These are phyloP conservation scores for Phylloporus rhodoxanthus DNA, from an alignment of 768 basidiomycete genomes.

Conservation along the genomic window DNA sequence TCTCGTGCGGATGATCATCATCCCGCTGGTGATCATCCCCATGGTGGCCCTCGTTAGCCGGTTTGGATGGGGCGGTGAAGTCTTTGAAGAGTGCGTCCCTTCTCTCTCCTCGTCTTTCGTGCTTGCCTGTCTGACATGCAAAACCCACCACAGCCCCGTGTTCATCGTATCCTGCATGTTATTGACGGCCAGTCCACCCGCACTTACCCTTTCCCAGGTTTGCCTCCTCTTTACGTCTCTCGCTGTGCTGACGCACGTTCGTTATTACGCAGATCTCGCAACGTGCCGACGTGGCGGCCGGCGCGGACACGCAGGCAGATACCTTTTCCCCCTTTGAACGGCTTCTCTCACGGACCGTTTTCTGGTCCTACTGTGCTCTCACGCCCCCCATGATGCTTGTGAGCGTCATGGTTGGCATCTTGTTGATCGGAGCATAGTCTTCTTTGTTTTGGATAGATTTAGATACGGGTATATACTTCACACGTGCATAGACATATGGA, in stretches of 20 bases:
- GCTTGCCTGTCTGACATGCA: background rate
- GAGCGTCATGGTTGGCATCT: conserved; percentile 70
- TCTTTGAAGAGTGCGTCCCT: conserved; percentile 62
- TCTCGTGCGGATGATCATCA: conserved; percentile 80
- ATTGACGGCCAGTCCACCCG: conserved; percentile 78
- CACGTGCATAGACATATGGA: background rate
- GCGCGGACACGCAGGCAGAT: background rate
- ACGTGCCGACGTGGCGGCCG: background rate
- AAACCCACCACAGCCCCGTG: conserved; percentile 52
- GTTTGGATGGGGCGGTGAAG: conserved; percentile 33
- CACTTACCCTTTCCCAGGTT: conserved; percentile 61
- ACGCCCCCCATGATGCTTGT: conserved; percentile 80
- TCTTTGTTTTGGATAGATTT: background rate
- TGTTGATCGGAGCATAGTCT: conserved; percentile 48
- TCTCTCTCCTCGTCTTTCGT: background rate
- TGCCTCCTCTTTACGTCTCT: background rate
- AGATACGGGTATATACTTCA: background rate
- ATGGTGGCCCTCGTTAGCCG: conserved; percentile 60
- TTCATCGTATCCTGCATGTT: conserved; percentile 84
- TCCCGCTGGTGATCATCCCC: conserved; percentile 74
- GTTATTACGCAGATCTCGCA: conserved; percentile 18
- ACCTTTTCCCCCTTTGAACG: conserved; percentile 59
- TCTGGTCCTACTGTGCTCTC: conserved; percentile 86
- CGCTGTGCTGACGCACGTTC: background rate
- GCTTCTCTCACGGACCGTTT: conserved; percentile 84